Conservation (phyloP, 2,329 filamentous ascomycete genomes). For the Ploettnerulaceae sp. region DNA sequence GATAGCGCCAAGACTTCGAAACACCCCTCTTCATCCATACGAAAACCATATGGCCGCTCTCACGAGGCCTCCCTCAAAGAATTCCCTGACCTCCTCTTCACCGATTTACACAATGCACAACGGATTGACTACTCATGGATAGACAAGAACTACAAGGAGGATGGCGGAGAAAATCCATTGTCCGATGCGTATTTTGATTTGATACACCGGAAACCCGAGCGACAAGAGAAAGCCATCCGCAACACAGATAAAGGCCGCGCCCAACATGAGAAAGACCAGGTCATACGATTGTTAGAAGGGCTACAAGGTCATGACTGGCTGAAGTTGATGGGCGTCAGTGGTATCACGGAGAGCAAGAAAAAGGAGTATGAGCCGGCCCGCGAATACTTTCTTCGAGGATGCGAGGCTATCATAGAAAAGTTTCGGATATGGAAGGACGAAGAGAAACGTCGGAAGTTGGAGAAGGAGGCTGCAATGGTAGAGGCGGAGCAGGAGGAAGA, state of each 20-base stretch:
- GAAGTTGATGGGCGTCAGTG: constrained; percentile 83
- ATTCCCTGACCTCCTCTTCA: constrained; percentile 53
- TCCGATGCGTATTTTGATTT: constrained; percentile 50
- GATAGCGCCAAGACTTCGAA: constrained; percentile 43
- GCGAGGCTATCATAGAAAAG: constrained; percentile 76
- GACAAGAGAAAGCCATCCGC: constrained; percentile 56
- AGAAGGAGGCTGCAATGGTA: constrained; percentile 62
- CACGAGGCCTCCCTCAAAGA: constrained; percentile 42
- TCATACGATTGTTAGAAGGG: constrained; percentile 67
- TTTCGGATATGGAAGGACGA: constrained; percentile 85
- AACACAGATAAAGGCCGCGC: constrained; percentile 61
- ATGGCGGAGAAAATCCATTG: constrained; percentile 47
- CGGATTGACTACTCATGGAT: constrained; percentile 52
- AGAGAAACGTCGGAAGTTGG: constrained; percentile 75
- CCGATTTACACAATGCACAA: constrained; percentile 52
- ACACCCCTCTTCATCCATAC: constrained; percentile 23
- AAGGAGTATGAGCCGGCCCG: constrained; percentile 83
- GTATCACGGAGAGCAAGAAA: constrained; percentile 73
- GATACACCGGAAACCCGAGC: constrained; percentile 54
- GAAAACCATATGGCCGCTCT: constrained; percentile 13
- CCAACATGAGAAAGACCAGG: constrained; percentile 62
- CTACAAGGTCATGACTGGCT: constrained; percentile 91
- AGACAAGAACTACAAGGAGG: constrained; percentile 37
- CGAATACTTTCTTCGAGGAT: constrained; percentile 77
- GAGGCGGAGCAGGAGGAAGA: constrained; percentile 22